A percentile compares a stretch with the other conserved stretches of the same genome.
These are phyloP conservation scores for Corrigiola litoralis DNA, from an alignment of 179 eudicot species.

Conservation along the genomic window DNA sequence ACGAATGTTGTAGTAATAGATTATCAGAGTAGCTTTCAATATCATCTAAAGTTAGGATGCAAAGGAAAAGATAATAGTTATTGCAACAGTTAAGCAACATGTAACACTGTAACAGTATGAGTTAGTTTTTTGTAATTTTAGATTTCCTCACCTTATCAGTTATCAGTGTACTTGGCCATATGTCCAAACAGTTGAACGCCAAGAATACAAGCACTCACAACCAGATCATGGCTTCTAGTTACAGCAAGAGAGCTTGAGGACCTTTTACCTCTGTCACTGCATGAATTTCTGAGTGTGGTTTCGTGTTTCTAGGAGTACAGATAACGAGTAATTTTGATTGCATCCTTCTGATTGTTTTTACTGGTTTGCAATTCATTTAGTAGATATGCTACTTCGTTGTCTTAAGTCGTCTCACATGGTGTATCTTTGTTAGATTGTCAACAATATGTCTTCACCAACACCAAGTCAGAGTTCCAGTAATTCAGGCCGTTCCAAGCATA, in stretches of 20 bases:
- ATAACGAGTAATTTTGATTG: background rate
- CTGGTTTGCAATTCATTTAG: background rate
- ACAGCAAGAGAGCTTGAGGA: background rate
- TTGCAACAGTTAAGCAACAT: too few relatives aligned
- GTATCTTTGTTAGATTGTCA: background rate
- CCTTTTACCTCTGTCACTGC: background rate
- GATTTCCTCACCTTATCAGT: too few relatives aligned
- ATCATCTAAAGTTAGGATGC: too few relatives aligned
- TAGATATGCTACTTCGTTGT: background rate
- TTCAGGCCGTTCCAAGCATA: conserved; percentile 55
- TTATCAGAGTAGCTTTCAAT: too few relatives aligned
- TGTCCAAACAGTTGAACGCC: too few relatives aligned
- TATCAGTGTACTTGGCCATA: too few relatives aligned
- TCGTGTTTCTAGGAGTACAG: background rate
- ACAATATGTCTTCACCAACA: conserved; percentile 55
- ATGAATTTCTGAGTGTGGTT: background rate
- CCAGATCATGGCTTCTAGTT: too few relatives aligned
- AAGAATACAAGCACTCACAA: too few relatives aligned
- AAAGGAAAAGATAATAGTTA: too few relatives aligned
- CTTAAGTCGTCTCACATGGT: background rate
- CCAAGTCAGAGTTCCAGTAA: conserved; percentile 61
- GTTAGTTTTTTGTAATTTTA: too few relatives aligned
- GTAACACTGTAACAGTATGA: too few relatives aligned
- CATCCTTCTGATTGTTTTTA: background rate
- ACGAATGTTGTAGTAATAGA: too few relatives aligned